These are phyloP conservation scores for Diaporthe longicolla DNA, from an alignment of 2,329 filamentous ascomycete species.

Conservation along the genomic window DNA sequence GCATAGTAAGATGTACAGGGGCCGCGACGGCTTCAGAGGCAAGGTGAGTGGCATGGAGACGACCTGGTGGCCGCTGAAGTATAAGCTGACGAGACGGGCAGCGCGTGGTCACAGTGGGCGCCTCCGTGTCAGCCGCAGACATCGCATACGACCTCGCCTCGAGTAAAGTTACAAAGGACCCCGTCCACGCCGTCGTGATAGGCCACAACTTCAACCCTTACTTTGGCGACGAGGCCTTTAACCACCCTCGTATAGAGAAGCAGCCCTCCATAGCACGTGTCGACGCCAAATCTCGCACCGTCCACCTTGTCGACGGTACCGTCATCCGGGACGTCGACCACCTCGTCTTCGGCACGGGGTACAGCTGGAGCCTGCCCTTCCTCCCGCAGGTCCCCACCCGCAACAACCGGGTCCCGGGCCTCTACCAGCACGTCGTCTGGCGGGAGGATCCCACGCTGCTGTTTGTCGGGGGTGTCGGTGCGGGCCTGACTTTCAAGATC, in stretches of 20 bases:
- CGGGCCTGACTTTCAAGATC: constrained; percentile 75
- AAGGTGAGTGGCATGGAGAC: constrained; percentile 55
- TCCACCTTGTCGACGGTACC: constrained; percentile 70
- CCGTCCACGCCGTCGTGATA: constrained; percentile 47
- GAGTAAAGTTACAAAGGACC: constrained; percentile 40
- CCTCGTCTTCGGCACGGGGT: constrained; percentile 77
- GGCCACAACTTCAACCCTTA: constrained; percentile 49
- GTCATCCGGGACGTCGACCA: constrained; percentile 68
- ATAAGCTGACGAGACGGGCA: constrained; percentile 51
- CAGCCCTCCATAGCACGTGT: constrained; percentile 42
- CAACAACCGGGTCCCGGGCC: constrained; percentile 68
- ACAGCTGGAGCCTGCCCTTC: constrained; percentile 75
- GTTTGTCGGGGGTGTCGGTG: constrained; percentile 71
- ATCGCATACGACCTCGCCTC: constrained; percentile 55
- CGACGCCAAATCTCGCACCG: constrained; percentile 49
- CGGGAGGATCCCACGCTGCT: constrained; percentile 66
- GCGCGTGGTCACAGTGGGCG: constrained; percentile 73
- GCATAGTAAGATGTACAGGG: constrained; percentile 69
- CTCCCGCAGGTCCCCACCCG: constrained; percentile 64
- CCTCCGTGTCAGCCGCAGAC: constrained; percentile 75
- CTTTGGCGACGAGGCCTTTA: constrained; percentile 49
- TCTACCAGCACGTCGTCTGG: constrained; percentile 73
- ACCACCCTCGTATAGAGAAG: constrained; percentile 46
- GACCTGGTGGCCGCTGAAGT: too few relatives aligned
- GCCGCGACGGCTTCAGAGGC: constrained; percentile 58